Conservation (phyloP, 306 rosid genomes). For the Fagus crenata region DNA sequence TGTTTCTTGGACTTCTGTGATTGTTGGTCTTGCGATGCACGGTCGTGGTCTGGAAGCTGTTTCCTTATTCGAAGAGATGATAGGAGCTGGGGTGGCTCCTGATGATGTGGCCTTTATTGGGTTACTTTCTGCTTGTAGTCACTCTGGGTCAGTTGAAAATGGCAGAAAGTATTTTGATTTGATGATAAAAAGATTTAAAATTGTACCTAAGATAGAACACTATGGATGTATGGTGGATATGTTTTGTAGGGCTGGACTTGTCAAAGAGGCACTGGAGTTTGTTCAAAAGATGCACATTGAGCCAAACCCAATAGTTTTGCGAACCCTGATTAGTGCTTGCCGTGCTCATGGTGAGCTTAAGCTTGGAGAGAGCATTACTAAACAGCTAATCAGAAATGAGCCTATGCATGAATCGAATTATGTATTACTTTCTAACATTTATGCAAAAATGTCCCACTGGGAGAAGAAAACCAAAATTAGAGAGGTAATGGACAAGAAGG, state of each 20-base stretch:
- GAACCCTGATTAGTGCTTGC: constrained; percentile 71
- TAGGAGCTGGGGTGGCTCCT: constrained; percentile 52
- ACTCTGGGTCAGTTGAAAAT: constrained; percentile 67
- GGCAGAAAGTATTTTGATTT: constrained; percentile 59
- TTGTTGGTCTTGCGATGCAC: constrained; percentile 85
- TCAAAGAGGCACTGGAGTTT: constrained; percentile 70
- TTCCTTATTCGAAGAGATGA: constrained; percentile 73
- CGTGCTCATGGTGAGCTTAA: constrained; percentile 65
- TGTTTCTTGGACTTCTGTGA: constrained; percentile 90
- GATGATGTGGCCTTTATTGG: constrained; percentile 80
- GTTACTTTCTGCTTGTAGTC: constrained; percentile 90
- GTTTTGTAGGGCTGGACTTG: constrained; percentile 80
- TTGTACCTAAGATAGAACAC: constrained; percentile 81
- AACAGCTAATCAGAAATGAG: constrained; percentile 54
- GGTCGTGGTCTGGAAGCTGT: constrained; percentile 75
- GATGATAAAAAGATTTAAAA: constrained; percentile 51
- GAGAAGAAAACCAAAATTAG: constrained; percentile 82
- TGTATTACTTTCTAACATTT: constrained; percentile 79
- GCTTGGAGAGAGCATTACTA: constrained; percentile 73
- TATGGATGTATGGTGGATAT: constrained; percentile 90
- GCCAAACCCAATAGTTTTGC: constrained; percentile 72
- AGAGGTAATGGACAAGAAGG: constrained; percentile 72
- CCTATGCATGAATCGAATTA: constrained; percentile 77
- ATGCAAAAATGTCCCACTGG: constrained; percentile 74
- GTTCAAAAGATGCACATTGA: constrained; percentile 62